phyloP scores from a whole-genome alignment of 2,329 filamentous ascomycete genomes.

The Tolypocladium amazonense region DNA sequence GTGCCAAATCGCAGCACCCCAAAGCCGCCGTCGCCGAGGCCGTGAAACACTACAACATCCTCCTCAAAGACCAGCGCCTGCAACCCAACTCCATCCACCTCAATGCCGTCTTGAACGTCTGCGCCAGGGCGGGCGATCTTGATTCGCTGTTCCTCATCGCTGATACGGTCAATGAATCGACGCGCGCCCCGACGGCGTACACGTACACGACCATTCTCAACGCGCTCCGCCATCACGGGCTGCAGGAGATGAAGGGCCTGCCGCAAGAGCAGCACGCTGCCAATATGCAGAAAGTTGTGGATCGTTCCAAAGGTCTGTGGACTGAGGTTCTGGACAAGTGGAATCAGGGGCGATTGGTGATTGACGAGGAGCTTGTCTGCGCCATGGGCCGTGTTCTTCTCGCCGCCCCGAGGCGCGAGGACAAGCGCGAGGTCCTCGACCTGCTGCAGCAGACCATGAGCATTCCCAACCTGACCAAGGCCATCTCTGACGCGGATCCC shows the following conservation, averaged over 20 bases:
- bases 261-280: slow-evolving; percentile 18
- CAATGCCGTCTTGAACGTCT: slow-evolving; percentile 81
- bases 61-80: slow-evolving; percentile 53
- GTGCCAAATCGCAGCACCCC: slow-evolving; percentile 49
- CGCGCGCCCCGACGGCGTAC: slow-evolving; percentile 49
- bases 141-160: slow-evolving; percentile 72
- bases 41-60: slow-evolving; percentile 64
- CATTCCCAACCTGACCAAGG: slow-evolving; percentile 46
- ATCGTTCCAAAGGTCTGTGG: slow-evolving; percentile 69
- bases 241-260: slow-evolving; percentile 14
- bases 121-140: slow-evolving; percentile 61
- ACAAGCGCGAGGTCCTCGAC: slow-evolving; percentile 62
- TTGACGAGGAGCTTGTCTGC: slow-evolving; percentile 72
- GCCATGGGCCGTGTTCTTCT: slow-evolving; percentile 74
- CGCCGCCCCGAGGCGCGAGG: slow-evolving; percentile 43
- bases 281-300: slow-evolving; percentile 36
- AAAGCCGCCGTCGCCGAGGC: slow-evolving; percentile 56
- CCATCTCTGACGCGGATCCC: slow-evolving; percentile 6
- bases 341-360: slow-evolving; percentile 54
- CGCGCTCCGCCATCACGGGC: slow-evolving; percentile 44
- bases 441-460: slow-evolving; percentile 76
- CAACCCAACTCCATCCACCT: slow-evolving; percentile 71
- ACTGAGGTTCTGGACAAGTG: slow-evolving; percentile 67
- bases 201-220: slow-evolving; percentile 83
- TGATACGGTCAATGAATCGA: slow-evolving; percentile 55